phyloP scores from a whole-genome alignment of 176 grass and related monocot species.

The Carex cristatella region DNA sequence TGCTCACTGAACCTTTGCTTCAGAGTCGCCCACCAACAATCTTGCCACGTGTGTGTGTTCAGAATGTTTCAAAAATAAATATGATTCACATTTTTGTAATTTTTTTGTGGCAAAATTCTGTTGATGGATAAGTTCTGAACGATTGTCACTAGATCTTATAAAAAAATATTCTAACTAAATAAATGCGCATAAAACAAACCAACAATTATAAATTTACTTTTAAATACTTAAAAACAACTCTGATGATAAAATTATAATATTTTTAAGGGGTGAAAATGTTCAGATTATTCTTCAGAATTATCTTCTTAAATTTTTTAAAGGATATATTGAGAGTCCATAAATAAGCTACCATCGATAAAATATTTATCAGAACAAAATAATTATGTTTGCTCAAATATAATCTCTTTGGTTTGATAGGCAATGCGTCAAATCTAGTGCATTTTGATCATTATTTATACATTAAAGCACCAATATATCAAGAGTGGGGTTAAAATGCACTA shows the following conservation, averaged over 20 bases:
- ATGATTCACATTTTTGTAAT: no score
- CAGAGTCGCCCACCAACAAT: background rate
- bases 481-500: no score
- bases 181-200: background rate
- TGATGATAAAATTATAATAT: background rate
- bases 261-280: background rate
- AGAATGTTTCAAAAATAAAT: no score
- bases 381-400: background rate
- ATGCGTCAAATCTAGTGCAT: background rate
- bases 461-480: background rate
- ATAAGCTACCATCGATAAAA: background rate
- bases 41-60: background rate
- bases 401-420: background rate
- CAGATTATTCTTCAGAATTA: background rate
- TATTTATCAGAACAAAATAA: background rate
- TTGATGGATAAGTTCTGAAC: no score
- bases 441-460: background rate
- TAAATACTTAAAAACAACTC: background rate
- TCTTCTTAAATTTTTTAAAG: background rate
- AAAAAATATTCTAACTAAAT: no score
- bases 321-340: background rate
- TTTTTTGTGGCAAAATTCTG: no score
- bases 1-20: background rate
- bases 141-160: no score
- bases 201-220: background rate